These are phyloP conservation scores for Daldinia sp. DNA, from an alignment of 2,329 filamentous ascomycete species.

Conservation along the genomic window DNA sequence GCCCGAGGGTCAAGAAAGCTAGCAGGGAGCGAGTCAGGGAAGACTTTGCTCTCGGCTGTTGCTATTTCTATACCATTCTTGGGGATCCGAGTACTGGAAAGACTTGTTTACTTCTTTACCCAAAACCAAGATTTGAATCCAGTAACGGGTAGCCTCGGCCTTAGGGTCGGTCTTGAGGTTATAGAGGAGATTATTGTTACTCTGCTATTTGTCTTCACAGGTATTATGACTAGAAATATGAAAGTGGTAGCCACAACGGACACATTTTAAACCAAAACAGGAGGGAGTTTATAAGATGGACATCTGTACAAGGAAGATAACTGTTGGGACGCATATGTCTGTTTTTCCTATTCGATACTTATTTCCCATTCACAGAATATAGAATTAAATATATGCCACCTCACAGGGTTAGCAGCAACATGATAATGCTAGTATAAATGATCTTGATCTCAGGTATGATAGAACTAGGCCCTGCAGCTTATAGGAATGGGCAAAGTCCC, in stretches of 20 bases:
- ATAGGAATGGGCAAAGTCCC: too few relatives aligned
- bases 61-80: constrained; percentile 42
- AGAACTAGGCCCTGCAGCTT: too few relatives aligned
- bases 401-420: too few relatives aligned
- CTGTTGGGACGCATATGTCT: not conserved
- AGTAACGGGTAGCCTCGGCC: constrained; percentile 39
- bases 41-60: constrained; percentile 41
- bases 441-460: too few relatives aligned
- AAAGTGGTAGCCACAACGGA: not conserved
- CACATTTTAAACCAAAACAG: not conserved
- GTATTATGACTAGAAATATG: constrained; percentile 43
- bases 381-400: too few relatives aligned
- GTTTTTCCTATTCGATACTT: too few relatives aligned
- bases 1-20: constrained; percentile 5
- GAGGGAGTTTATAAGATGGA: not conserved
- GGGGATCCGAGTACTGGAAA: constrained; percentile 44
- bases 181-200: constrained; percentile 46
- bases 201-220: constrained; percentile 38
- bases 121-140: constrained; percentile 41
- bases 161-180: constrained; percentile 43
- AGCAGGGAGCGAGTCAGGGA: constrained; percentile 11
- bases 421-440: too few relatives aligned
- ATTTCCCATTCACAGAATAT: too few relatives aligned
- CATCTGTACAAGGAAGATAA: not conserved
- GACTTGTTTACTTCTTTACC: constrained; percentile 45